A percentile compares a stretch with the other conserved stretches of the same genome.
phyloP scores from a whole-genome alignment of 2,329 filamentous ascomycete genomes.

The Exophiala sp. region DNA sequence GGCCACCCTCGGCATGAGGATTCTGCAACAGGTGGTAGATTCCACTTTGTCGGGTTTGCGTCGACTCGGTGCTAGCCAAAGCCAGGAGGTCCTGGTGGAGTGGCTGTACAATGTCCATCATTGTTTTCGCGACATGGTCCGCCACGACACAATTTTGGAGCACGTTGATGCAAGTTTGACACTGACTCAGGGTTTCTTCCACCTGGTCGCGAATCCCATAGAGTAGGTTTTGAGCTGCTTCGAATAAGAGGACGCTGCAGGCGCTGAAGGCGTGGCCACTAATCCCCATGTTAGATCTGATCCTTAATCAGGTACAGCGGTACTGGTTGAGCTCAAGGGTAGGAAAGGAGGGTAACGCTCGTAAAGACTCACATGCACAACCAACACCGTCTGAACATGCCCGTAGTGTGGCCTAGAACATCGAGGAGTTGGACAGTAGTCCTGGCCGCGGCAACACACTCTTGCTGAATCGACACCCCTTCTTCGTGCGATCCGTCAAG shows the following conservation, averaged over 20 bases:
- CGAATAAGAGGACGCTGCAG: conserved; percentile 12
- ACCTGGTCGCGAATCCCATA: conserved; percentile 4
- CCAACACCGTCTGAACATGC: conserved; percentile 9
- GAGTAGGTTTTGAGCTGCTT: conserved; percentile 4
- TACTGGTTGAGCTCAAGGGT: not conserved
- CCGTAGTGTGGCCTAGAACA: conserved; percentile 4
- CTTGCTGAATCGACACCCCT: conserved; percentile 1
- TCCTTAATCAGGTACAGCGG: not conserved
- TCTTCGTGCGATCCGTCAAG: conserved; percentile 8
- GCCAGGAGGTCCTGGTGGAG: conserved; percentile 7
- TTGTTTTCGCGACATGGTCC: conserved; percentile 10
- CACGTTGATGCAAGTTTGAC: conserved; percentile 12
- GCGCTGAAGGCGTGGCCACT: conserved; percentile 15
- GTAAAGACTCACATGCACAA: conserved; percentile 11
- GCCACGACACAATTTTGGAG: conserved; percentile 5
- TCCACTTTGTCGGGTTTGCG: not conserved
- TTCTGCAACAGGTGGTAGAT: not conserved
- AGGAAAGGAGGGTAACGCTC: not conserved
- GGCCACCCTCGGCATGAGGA: not conserved
- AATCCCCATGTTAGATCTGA: not conserved
- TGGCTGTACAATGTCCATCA: conserved; percentile 12
- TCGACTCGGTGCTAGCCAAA: not conserved
- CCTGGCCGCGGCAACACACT: conserved; percentile 10
- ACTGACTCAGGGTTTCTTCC: conserved; percentile 1
- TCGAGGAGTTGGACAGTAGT: conserved; percentile 5